Base-by-base conservation (phyloP, 1,284 basidiomycete genomes). In the Ceratobasidium sp. region DNA sequence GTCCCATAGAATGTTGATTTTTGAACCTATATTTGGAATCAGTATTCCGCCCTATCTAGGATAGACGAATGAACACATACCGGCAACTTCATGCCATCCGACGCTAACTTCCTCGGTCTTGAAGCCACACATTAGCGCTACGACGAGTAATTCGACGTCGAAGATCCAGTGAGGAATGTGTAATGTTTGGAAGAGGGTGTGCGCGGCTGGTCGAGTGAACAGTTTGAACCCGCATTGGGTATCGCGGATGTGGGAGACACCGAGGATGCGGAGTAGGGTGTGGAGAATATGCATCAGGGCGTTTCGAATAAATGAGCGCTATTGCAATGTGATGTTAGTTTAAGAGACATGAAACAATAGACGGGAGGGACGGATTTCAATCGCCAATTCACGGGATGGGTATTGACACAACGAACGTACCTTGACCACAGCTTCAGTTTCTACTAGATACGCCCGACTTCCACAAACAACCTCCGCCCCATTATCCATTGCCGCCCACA, bases 181-280 rank as follows among this genome's bases (percentile, higher is more conserved):
- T 78, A 95, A 90, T 1, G 85, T 85, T 0, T 94, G 94, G 81
- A 97, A 98, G 73, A 98, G 89, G 70, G 87, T 85, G 58, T 85
- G 87, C 8, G 94, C 94, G 0, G 94, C 91, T 5, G 85, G 79
- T 1, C 95, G 92, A 7, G 94, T 89, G 81, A 95, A 95, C 23
- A 96, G 87, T 80, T 98, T 98, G 88, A 98, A 98, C 46, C 96
- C 96, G 79, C 96, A 98, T 80, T 98, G 96, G 23, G 96, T 98
- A 82, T 98, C 96, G 41, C 91, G 88, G 76, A 98, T 93, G 78
- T 94, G 90, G 5, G 91, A 90, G 2, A 95, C 93, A 43, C 94
- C 94, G 46, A 96, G 88, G 67, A 95, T 87, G 38, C 90, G 88
- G 9, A 94, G 87, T 80, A 94, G 91, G 55, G 89, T 88, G 80